These are phyloP conservation scores for Coemansia sp. DNA, from an alignment of 192 early-diverging fungal genomes.

Conservation along the genomic window DNA sequence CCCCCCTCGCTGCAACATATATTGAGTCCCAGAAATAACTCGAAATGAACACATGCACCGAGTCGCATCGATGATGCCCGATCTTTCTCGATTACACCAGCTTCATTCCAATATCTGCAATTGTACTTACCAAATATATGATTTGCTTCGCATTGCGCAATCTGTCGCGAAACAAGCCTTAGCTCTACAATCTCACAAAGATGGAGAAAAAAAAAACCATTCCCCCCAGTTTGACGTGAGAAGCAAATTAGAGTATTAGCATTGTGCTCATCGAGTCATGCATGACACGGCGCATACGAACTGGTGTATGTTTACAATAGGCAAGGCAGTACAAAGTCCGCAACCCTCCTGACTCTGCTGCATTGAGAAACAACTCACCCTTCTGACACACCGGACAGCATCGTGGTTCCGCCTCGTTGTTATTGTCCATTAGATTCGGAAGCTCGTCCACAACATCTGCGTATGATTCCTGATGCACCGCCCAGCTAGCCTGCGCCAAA, in stretches of 20 bases:
- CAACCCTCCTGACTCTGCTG: constrained; percentile 2
- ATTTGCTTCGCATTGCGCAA: constrained; percentile 26
- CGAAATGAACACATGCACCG: background rate
- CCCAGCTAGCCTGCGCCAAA: constrained; percentile 39
- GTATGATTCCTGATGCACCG: constrained; percentile 32
- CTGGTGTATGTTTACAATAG: background rate
- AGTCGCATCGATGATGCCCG: background rate
- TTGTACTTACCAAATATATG: constrained; percentile 48
- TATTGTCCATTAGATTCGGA: constrained; percentile 13
- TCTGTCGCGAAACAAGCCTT: constrained; percentile 29
- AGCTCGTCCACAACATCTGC: constrained; percentile 29
- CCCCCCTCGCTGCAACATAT: background rate
- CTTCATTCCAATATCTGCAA: background rate
- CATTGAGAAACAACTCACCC: constrained; percentile 21
- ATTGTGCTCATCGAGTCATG: background rate
- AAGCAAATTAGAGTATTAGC: background rate
- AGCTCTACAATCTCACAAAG: constrained; percentile 27
- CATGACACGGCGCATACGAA: background rate
- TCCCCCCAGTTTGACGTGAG: background rate
- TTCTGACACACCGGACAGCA: constrained; percentile 39
- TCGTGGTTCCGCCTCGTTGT: constrained; percentile 7
- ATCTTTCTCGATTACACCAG: background rate
- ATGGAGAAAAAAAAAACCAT: background rate
- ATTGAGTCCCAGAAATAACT: background rate
- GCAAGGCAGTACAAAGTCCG: background rate